Evolutionary conservation across 768 basidiomycete genomes (phyloP), one percentile per base, ranked within the genome.

Genomic region (Termitomyces eurrhizus): DNA sequence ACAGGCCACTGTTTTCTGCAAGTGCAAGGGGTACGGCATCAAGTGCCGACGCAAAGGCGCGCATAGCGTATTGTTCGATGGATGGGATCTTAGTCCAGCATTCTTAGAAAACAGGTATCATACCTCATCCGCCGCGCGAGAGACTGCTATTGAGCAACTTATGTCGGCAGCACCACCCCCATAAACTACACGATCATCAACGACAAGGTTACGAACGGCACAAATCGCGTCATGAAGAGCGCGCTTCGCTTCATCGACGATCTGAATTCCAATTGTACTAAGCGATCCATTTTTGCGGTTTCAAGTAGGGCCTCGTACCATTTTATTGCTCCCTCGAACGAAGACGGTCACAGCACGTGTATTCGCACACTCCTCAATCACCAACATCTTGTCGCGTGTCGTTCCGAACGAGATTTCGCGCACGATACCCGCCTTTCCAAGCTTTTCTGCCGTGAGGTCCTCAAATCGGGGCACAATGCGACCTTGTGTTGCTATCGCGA

Each of bases 21-120:
- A 99, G 81, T 4, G 97, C 97, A 13, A 99, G 84, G 3, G 97
- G 97, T 52, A 98, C 78, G n/a, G 94, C 84, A 68, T 99, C 97
- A 8, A 99, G 79, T 14, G 97, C 96, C 37, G 92, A 91, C 4
- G 97, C 84, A 72, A 98, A 99, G n/a, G 97, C 95, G 52, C 96
- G 89, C 95, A 99, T 98, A 3, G 97, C 97, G 70, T 99, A 99
- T 79, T 99, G 97, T 76, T 99, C 97, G 68, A 99, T 98, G 33
- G 93, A 84, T 1, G 97, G 89, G 65, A 97, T 96, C 92, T 95
- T 33, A 29, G 48, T 18, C 52, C 39, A 42, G 50, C 16, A 26
- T 42, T 41, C 21, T 36, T 45, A 26, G 12, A 1, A 49, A 12
- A 33, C 2, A 13, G 3, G 39, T 56, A 9, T 51, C n/a, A 21